These are phyloP conservation scores for Plasmodium adleri DNA, from an alignment of 169 alveolate genomes.

Conservation along the genomic window DNA sequence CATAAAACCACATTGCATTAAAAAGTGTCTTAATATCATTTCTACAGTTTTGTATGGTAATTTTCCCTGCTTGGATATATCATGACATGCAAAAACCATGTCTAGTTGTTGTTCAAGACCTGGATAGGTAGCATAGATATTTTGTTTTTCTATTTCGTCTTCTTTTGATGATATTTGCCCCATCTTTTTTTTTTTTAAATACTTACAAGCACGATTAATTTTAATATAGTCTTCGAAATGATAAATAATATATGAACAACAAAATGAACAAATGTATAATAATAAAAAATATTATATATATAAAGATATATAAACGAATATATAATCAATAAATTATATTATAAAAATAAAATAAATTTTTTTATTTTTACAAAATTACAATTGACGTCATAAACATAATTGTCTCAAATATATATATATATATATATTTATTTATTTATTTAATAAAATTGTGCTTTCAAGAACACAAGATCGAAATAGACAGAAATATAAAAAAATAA, in stretches of 20 bases:
- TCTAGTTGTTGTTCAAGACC: constrained; percentile 88
- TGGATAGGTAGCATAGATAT: constrained; percentile 80
- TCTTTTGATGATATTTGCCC: constrained; percentile 62
- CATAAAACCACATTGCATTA: constrained; percentile 86
- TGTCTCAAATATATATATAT: neutral
- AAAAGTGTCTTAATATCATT: constrained; percentile 87
- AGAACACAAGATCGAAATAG: too few relatives aligned
- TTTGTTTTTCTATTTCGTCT: constrained; percentile 61
- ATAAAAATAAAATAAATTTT: too few relatives aligned
- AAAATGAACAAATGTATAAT: too few relatives aligned
- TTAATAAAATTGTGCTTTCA: too few relatives aligned
- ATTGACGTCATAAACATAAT: too few relatives aligned
- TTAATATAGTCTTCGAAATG: neutral
- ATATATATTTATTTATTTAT: neutral
- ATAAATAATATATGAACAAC: too few relatives aligned
- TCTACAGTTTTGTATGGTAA: constrained; percentile 87
- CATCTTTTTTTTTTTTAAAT: constrained; percentile 11
- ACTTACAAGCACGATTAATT: constrained; percentile 14
- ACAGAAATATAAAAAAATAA: too few relatives aligned
- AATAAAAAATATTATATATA: too few relatives aligned
- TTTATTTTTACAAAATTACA: too few relatives aligned
- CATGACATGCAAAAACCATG: constrained; percentile 86
- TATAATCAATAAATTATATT: too few relatives aligned
- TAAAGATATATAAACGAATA: too few relatives aligned
- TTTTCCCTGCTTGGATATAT: constrained; percentile 82